phyloP scores from a whole-genome alignment of 2,329 filamentous ascomycete genomes.

The Clonostachys rosea region DNA sequence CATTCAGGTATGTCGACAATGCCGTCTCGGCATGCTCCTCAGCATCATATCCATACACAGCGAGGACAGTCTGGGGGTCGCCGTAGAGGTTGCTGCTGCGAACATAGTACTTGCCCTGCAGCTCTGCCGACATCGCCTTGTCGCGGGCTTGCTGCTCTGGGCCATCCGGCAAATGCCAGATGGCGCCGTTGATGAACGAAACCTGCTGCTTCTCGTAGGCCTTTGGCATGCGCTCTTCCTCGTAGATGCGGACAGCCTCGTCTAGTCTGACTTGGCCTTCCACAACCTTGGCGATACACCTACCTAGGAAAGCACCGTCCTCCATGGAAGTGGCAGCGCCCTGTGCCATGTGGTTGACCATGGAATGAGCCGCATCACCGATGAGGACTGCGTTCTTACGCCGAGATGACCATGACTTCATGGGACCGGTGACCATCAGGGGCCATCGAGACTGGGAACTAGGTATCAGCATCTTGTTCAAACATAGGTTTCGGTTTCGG shows the following conservation, averaged over 20 bases:
- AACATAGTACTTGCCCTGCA: background rate
- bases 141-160: slow-evolving; percentile 2
- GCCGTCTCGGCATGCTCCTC: background rate
- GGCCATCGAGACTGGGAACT: background rate
- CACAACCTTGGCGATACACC: background rate
- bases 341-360: slow-evolving; percentile 8
- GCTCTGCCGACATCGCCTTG: background rate
- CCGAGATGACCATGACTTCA: background rate
- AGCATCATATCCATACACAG: background rate
- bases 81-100: background rate
- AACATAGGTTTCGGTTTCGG: background rate
- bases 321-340: slow-evolving; percentile 4
- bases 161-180: slow-evolving; percentile 5
- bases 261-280: background rate
- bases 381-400: slow-evolving; percentile 6
- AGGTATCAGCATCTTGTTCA: background rate
- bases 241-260: background rate
- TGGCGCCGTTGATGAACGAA: background rate
- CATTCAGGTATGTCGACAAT: background rate
- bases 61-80: background rate
- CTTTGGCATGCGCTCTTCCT: slow-evolving; percentile 2
- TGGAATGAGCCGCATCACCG: slow-evolving; percentile 14
- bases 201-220: slow-evolving; percentile 1
- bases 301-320: slow-evolving; percentile 3
- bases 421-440: background rate